phyloP scores from a whole-genome alignment of 139 green algal species.

The Volvox africanus region DNA sequence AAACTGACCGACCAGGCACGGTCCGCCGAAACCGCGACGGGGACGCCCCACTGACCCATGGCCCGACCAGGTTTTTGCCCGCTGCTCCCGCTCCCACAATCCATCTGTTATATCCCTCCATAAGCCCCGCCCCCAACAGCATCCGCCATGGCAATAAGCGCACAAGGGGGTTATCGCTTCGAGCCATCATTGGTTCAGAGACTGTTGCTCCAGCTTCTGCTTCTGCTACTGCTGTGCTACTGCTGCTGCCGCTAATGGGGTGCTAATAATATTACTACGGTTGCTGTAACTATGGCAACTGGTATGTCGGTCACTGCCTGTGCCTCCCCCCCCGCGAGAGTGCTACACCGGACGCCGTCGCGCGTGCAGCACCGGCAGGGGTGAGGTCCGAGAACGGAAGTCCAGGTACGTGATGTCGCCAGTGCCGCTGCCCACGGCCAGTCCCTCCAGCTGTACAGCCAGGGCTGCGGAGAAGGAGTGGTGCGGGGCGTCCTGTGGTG shows the following conservation, averaged over 20 bases:
- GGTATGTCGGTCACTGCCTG: background rate
- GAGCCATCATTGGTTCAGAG: too few relatives aligned
- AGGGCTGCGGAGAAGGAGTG: conserved; percentile 33
- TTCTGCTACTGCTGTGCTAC: background rate
- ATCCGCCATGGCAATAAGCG: too few relatives aligned
- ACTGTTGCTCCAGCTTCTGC: background rate
- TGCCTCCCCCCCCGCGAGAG: too few relatives aligned
- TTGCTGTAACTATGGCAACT: background rate
- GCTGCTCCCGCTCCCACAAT: too few relatives aligned
- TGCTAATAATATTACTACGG: background rate
- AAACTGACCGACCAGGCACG: too few relatives aligned
- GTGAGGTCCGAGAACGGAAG: conserved; percentile 13
- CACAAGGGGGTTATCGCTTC: too few relatives aligned
- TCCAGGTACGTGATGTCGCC: conserved; percentile 46
- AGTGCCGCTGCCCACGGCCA: conserved; percentile 45
- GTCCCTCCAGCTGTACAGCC: conserved; percentile 9
- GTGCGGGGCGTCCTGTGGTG: background rate
- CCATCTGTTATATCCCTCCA: too few relatives aligned
- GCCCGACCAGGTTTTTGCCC: too few relatives aligned
- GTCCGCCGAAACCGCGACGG: too few relatives aligned
- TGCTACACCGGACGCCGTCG: background rate
- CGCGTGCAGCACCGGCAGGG: background rate
- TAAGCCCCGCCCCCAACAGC: too few relatives aligned
- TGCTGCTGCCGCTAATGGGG: background rate
- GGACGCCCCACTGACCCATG: too few relatives aligned